Base-by-base conservation (phyloP, 169 alveolate genomes). In the Plasmodium relictum region DNA sequence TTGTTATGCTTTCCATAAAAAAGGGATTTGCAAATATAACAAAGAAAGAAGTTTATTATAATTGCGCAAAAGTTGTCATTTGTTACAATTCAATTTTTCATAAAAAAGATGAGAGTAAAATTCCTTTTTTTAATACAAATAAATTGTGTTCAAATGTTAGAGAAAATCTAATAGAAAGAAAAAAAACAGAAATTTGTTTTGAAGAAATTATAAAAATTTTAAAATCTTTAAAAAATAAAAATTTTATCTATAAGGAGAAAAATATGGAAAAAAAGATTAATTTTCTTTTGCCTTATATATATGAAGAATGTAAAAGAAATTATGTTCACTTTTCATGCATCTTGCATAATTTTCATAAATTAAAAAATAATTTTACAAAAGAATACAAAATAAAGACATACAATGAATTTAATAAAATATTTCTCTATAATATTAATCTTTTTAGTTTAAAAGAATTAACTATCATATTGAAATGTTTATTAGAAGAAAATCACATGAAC, bases 271-370 rank as follows among this genome's bases (percentile, higher is more conserved):
- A 48, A n/a, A 83, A 83, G 18, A 24, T 83, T 6, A 45, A 37
- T 54, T 50, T 69, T 16, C 44, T 83, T 52, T 61, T 83, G 41
- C 91, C 91, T 26, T 59, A 59, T 20, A 83, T 83, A 42, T 83
- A 69, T 83, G 71, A 68, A 83, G 91, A 83, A 31, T 83, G 86
- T 31, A 65, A 56, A 54, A 39, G 16, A 50, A 83, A 83, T 61
- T 83, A 83, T 31, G 44, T 83, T 12, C 91, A 83, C 22, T 68
- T 83, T 41, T 68, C 91, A n/a, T 83, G 91, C 45, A 83, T 83
- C 39, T 20, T 83, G 20, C 63, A 69, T 48, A 66, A 83, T 61
- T 59, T 83, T 22, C 73, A 83, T 48, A 83, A 83, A 45, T 83
- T 83, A 62, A 83, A 63, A 69, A 72, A 83, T 54, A 41, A 69